These are phyloP conservation scores for Ganoderma sp. DNA, from an alignment of 1,284 basidiomycete genomes.

Conservation along the genomic window DNA sequence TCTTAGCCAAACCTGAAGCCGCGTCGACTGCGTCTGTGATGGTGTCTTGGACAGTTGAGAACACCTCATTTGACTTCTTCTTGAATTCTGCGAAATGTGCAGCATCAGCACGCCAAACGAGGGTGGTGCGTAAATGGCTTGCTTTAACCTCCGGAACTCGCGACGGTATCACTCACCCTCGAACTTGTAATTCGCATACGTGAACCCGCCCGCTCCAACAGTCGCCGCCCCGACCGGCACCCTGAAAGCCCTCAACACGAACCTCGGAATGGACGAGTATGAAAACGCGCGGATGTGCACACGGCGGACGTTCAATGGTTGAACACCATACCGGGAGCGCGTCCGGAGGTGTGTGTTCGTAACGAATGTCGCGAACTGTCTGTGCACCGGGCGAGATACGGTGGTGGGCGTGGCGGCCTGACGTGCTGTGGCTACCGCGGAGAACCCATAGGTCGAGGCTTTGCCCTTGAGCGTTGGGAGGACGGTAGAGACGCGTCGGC, in stretches of 20 bases:
- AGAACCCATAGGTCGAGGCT: conserved; percentile 55
- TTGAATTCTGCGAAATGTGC: conserved; percentile 60
- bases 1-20: conserved; percentile 68
- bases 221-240: conserved; percentile 87
- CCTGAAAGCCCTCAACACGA: conserved; percentile 83
- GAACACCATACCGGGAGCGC: conserved; percentile 53
- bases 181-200: conserved; percentile 93
- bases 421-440: conserved; percentile 34
- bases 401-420: conserved; percentile 38
- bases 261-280: conserved; percentile 82
- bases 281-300: conserved; percentile 80
- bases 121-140: not conserved
- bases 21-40: conserved; percentile 70
- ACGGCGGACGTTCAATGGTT: conserved; percentile 56
- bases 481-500: conserved; percentile 47
- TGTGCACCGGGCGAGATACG: conserved; percentile 52
- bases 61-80: conserved; percentile 69
- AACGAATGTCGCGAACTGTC: conserved; percentile 62
- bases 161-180: conserved; percentile 69
- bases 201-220: conserved; percentile 87
- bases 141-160: not conserved
- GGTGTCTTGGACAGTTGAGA: conserved; percentile 68
- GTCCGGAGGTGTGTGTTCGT: conserved; percentile 48
- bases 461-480: conserved; percentile 55
- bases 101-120: not conserved